Conservation (phyloP, 139 green algal genomes). For the Ulvella scutata region DNA sequence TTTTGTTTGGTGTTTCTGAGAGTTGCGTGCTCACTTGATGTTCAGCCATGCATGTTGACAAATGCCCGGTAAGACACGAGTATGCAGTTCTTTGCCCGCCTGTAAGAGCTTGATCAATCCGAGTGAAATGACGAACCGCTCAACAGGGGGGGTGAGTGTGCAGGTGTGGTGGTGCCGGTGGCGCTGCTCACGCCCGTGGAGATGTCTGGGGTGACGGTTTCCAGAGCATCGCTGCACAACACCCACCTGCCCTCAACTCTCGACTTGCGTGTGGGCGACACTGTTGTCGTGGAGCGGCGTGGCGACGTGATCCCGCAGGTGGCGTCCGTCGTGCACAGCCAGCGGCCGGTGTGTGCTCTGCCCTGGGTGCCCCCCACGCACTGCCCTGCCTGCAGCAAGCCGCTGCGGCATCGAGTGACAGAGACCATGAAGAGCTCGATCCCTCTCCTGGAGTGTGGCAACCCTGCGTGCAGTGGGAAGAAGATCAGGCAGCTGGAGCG, state of each 20-base stretch:
- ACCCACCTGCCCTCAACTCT: conserved; percentile 3
- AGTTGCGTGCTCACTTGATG: too few species aligned
- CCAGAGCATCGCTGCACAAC: conserved; percentile 33
- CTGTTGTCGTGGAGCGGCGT: conserved; percentile 21
- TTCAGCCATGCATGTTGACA: too few species aligned
- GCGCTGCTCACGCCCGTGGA: conserved; percentile 22
- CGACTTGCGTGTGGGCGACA: conserved; percentile 19
- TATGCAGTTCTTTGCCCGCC: too few species aligned
- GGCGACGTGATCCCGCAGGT: conserved; percentile 46
- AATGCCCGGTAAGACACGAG: too few species aligned
- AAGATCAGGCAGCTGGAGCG: conserved; percentile 8
- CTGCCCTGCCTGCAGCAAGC: conserved; percentile 15
- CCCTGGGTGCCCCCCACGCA: not conserved
- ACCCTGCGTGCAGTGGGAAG: not conserved
- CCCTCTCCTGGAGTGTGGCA: conserved; percentile 15
- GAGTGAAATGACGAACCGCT: not conserved
- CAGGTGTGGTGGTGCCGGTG: conserved; percentile 13
- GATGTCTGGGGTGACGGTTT: conserved; percentile 24
- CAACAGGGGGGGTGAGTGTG: not conserved
- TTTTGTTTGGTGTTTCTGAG: too few species aligned
- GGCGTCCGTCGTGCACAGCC: conserved; percentile 7
- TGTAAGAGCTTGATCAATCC: not conserved
- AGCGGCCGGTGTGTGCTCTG: not conserved
- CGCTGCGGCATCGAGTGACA: conserved; percentile 5
- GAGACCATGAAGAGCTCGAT: not conserved